A percentile compares a stretch with the other conserved stretches of the same genome.
These are phyloP conservation scores for Paecilomyces niveus DNA, from an alignment of 2,329 filamentous ascomycete genomes.

Conservation along the genomic window DNA sequence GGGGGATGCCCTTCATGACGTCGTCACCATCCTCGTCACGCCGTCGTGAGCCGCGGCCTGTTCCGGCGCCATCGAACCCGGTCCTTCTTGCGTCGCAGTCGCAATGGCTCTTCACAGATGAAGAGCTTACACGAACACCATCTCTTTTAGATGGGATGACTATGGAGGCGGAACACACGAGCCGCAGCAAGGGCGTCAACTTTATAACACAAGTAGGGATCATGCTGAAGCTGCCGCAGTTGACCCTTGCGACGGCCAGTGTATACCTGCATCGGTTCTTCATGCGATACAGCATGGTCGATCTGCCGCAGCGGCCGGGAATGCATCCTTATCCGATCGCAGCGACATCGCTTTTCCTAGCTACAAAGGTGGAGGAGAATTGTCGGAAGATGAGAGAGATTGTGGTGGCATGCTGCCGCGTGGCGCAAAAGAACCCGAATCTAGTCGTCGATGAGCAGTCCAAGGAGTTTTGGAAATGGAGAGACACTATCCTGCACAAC, in stretches of 20 bases:
- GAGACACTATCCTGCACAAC: conserved; percentile 84
- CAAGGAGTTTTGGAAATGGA: conserved; percentile 98
- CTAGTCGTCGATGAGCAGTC: conserved; percentile 91
- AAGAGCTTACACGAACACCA: conserved; percentile 75
- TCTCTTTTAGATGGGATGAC: conserved; percentile 77
- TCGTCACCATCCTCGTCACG: conserved; percentile 16
- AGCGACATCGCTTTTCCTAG: conserved; percentile 83
- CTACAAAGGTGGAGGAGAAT: conserved; percentile 96
- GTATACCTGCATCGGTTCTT: conserved; percentile 95
- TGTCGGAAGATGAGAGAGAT: conserved; percentile 93
- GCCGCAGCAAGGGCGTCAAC: conserved; percentile 85
- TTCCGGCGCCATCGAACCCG: conserved; percentile 35
- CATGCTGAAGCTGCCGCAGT: conserved; percentile 82
- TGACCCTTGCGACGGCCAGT: conserved; percentile 84
- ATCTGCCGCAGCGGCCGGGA: conserved; percentile 59
- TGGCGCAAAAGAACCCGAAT: conserved; percentile 88
- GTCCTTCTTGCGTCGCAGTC: conserved; percentile 50
- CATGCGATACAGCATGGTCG: conserved; percentile 79
- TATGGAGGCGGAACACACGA: conserved; percentile 67
- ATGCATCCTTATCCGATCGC: conserved; percentile 92
- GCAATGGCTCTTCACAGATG: conserved; percentile 86
- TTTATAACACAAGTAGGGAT: conserved; percentile 95
- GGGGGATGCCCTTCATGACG: conserved; percentile 16
- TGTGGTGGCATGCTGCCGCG: conserved; percentile 86
- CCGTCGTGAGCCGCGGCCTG: conserved; percentile 16